These are phyloP conservation scores for Arachis hypogaea DNA, from an alignment of 306 rosid species.

Conservation along the genomic window DNA sequence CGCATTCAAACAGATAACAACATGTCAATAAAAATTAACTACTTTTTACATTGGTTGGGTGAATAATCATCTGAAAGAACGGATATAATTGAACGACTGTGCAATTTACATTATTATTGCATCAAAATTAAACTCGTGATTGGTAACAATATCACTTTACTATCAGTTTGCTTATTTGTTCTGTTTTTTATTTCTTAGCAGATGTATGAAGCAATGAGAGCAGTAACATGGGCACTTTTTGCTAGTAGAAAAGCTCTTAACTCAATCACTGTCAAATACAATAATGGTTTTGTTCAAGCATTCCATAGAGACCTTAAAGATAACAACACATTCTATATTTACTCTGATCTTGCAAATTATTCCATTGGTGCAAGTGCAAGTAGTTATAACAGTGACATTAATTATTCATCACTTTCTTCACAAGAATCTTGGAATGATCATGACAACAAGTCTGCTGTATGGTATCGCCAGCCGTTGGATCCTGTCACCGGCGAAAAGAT, in stretches of 20 bases:
- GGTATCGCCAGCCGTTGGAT: constrained; percentile 87
- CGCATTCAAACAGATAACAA: no score
- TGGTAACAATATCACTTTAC: not conserved
- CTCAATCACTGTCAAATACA: constrained; percentile 89
- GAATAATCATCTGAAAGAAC: no score
- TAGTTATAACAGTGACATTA: constrained; percentile 34
- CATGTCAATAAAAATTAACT: no score
- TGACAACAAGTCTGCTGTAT: constrained; percentile 63
- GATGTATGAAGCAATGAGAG: constrained; percentile 91
- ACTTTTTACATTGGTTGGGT: no score
- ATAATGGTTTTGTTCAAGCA: constrained; percentile 95
- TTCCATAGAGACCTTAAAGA: constrained; percentile 89
- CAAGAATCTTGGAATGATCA: constrained; percentile 56
- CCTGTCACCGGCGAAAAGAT: constrained; percentile 82
- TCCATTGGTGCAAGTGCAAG: constrained; percentile 51
- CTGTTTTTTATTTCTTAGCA: constrained; percentile 50
- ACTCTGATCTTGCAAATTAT: constrained; percentile 84
- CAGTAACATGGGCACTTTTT: constrained; percentile 89
- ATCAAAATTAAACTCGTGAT: no score
- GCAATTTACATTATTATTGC: no score
- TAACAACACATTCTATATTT: constrained; percentile 80
- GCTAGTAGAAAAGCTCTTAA: constrained; percentile 85
- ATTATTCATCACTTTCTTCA: constrained; percentile 32
- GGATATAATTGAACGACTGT: no score
- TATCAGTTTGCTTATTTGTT: constrained; percentile 31